Base-by-base conservation (phyloP, 192 early-diverging fungal species). In the Gonapodya sp. region DNA sequence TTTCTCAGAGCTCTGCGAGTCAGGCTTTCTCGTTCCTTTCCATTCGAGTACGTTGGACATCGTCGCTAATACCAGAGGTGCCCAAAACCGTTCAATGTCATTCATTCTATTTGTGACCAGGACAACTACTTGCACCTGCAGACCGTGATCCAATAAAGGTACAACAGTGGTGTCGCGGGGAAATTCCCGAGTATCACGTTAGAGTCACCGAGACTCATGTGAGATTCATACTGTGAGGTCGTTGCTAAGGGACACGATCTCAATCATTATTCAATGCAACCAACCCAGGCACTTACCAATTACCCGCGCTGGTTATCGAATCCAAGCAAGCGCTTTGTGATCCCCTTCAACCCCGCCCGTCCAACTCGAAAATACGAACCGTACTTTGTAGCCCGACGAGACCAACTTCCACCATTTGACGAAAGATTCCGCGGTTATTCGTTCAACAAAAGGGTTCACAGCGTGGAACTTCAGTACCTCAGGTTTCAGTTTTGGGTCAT, bases 391-490 rank as follows among this genome's bases (percentile, higher is more conserved):
- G 74, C 84, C 34, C 78, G 79, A n/a, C 14, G 81, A 34, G 34
- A 73, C 14, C 73, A 78, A n/a, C 30, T 85, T 1, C 85, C 85
- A 0, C 31, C 24, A 18, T 85, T 85, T 74, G 83, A 85, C 73
- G 81, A 80, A 82, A 34, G 73, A 31, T 85, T 85, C 33, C 84
- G 85, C 8, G 85, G 85, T 0, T 85, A 85, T 73, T 73, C 78
- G 18, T 85, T 85, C 79, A 85, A 85, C 64, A 85, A 85, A 80
- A 77, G 85, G 14, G 36, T 46, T 18, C 85, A 85, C 31, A 82
- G 78, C 73, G 85, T 85, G 31, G 81, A 75, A 36, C 79, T 85
- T 77, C 85, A 85, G 74, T 35, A 37, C 18, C 34, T 46, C 2
- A 80, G 84, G 0, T 35, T 82, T 1, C 72, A 81, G 36, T 81